phyloP scores from a whole-genome alignment of 2,329 filamentous ascomycete genomes.

The Dothiorella sarmentorum region DNA sequence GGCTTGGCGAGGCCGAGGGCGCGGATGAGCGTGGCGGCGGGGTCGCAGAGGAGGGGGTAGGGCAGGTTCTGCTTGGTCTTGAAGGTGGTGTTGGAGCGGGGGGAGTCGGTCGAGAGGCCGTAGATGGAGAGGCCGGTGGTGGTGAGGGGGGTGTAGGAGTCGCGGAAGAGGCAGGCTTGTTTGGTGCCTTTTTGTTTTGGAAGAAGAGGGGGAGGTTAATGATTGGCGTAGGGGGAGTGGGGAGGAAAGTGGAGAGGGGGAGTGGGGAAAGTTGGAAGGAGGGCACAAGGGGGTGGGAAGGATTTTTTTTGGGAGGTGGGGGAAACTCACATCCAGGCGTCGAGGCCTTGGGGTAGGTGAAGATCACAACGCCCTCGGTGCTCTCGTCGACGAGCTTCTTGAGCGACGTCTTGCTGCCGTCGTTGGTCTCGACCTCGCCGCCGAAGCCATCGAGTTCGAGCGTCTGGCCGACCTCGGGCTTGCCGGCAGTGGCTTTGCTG shows the following conservation, averaged over 20 bases:
- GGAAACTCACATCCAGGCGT: conserved; percentile 82
- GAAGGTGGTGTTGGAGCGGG: conserved; percentile 91
- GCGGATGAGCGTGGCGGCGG: conserved; percentile 66
- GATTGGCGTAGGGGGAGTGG: neutral
- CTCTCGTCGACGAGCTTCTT: conserved; percentile 78
- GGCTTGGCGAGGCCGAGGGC: conserved; percentile 89
- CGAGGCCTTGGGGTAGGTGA: conserved; percentile 93
- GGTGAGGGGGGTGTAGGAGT: conserved; percentile 73
- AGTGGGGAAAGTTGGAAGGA: neutral
- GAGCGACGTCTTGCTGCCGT: conserved; percentile 75
- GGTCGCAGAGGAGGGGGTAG: conserved; percentile 85
- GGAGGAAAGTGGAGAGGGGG: neutral
- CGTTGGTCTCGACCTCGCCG: conserved; percentile 77
- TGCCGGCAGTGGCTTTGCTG: conserved; percentile 24
- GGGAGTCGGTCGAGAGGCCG: conserved; percentile 81
- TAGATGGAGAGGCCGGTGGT: conserved; percentile 80
- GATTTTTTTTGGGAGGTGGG: neutral
- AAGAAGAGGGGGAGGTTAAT: neutral
- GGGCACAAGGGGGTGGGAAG: neutral
- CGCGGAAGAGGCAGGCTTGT: conserved; percentile 90
- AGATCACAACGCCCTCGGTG: conserved; percentile 81
- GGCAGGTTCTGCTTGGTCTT: conserved; percentile 86
- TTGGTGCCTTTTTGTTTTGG: conserved; percentile 70
- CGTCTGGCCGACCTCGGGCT: conserved; percentile 48
- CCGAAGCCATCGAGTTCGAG: conserved; percentile 56